These are phyloP conservation scores for Wallacemonas sp. DNA, from an alignment of 208 protist species.

Conservation along the genomic window DNA sequence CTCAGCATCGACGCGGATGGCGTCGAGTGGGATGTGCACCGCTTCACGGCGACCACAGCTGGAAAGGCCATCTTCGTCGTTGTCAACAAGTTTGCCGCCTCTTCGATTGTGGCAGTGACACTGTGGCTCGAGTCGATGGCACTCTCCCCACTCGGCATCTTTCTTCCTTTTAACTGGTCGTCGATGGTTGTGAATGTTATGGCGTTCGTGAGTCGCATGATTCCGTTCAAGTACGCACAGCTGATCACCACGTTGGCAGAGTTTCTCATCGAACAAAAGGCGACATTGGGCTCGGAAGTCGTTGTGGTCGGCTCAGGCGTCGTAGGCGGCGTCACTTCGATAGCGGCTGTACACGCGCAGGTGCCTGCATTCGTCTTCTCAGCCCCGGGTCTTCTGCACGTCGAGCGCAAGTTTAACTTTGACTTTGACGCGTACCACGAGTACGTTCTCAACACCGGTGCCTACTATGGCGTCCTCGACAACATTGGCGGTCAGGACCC, in stretches of 20 bases:
- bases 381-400: conserved; percentile 56
- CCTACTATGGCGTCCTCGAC: conserved; percentile 39
- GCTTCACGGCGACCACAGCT: conserved; percentile 25
- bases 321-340: conserved; percentile 46
- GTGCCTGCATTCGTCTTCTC: conserved; percentile 51
- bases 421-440: conserved; percentile 36
- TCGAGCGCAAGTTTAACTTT: conserved; percentile 27
- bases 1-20: conserved; percentile 17
- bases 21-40: conserved; percentile 37
- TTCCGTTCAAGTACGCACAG: conserved; percentile 29
- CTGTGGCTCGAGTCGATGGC: conserved; percentile 68
- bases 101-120: conserved; percentile 49
- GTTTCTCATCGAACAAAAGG: conserved; percentile 19
- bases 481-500: conserved; percentile 58
- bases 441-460: conserved; percentile 50
- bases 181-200: conserved; percentile 41
- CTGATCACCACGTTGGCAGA: conserved; percentile 21
- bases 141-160: conserved; percentile 55
- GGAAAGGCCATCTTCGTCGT: conserved; percentile 44
- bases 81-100: conserved; percentile 43
- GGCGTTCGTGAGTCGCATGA: conserved; percentile 46
- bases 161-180: conserved; percentile 58
- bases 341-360: conserved; percentile 25
- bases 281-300: conserved; percentile 13
- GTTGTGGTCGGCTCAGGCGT: conserved; percentile 47